Percentiles rank a stretch among this genome's conserved stretches.
These are phyloP conservation scores for Penicillium chermesinum DNA, from an alignment of 495 filamentous ascomycete genomes.

Conservation along the genomic window DNA sequence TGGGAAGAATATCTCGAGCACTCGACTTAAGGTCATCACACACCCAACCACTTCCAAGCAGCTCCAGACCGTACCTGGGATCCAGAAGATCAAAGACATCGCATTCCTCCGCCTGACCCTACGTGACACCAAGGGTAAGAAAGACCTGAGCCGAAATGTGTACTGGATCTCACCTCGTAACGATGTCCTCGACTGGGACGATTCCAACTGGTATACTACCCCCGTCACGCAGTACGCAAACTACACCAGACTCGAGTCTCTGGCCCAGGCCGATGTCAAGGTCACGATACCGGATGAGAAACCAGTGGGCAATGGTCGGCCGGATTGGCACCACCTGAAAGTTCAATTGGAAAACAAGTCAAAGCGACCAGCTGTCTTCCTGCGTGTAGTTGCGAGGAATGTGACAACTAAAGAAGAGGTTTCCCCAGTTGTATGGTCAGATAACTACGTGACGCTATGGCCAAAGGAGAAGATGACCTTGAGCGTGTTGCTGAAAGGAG, in stretches of 20 bases:
- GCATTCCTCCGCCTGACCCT: constrained; percentile 50
- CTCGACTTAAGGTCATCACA: constrained; percentile 15
- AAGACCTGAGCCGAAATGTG: constrained; percentile 50
- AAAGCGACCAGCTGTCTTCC: constrained; percentile 51
- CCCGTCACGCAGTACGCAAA: constrained; percentile 51
- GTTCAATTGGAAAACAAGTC: constrained; percentile 50
- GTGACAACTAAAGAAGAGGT: constrained; percentile 34
- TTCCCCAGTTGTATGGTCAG: constrained; percentile 51
- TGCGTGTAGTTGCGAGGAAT: constrained; percentile 46
- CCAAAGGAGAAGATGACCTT: constrained; percentile 46
- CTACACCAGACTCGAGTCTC: constrained; percentile 41
- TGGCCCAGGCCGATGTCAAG: constrained; percentile 35
- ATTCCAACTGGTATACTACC: constrained; percentile 55
- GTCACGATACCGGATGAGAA: constrained; percentile 13
- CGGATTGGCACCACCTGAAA: no score
- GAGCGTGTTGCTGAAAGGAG: constrained; percentile 18
- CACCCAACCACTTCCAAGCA: constrained; percentile 24
- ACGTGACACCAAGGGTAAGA: constrained; percentile 11
- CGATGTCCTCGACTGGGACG: constrained; percentile 51
- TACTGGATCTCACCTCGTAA: constrained; percentile 53
- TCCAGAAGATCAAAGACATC: constrained; percentile 36
- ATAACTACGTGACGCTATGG: constrained; percentile 61
- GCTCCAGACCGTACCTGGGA: constrained; percentile 19
- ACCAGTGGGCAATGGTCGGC: no score
- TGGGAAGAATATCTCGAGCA: constrained; percentile 37